A percentile compares a stretch with the other conserved stretches of the same genome.
phyloP scores from a whole-genome alignment of 768 basidiomycete species.

The Dioszegia aurantiaca region DNA sequence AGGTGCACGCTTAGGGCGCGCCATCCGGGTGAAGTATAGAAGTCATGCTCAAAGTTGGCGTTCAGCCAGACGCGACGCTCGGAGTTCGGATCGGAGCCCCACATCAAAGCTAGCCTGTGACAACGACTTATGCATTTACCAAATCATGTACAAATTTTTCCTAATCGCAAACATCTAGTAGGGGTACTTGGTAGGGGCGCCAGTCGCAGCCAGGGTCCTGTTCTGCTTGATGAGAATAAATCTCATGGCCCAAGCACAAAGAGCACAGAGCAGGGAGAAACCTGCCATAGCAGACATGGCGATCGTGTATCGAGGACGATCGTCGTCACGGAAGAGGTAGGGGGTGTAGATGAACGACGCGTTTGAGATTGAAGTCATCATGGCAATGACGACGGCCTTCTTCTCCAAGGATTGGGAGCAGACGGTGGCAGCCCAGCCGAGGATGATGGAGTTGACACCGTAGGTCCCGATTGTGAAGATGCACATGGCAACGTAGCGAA shows the following conservation, averaged over 20 bases:
- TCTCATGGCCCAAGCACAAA: conserved; percentile 15
- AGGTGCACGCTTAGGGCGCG: too few species aligned
- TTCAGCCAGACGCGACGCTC: too few species aligned
- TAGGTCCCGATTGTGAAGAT: conserved; percentile 23
- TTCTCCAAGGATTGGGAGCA: conserved; percentile 19
- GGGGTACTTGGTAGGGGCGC: conserved; percentile 19
- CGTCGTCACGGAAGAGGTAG: conserved; percentile 20
- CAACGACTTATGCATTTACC: too few species aligned
- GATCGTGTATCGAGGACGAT: conserved; percentile 21
- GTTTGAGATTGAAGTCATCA: conserved; percentile 23
- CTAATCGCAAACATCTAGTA: conserved; percentile 12
- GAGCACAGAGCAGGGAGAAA: conserved; percentile 16
- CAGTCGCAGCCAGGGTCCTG: conserved; percentile 5
- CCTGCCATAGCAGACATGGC: conserved; percentile 22
- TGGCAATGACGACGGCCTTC: conserved; percentile 22
- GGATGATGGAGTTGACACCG: conserved; percentile 21
- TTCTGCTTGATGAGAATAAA: conserved; percentile 18
- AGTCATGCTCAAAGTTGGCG: too few species aligned
- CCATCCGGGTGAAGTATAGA: too few species aligned
- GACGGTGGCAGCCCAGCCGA: conserved; percentile 22
- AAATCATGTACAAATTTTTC: too few species aligned
- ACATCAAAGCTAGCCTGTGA: too few species aligned
- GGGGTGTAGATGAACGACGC: conserved; percentile 27
- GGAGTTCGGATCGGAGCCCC: too few species aligned
- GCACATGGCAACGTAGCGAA: conserved; percentile 25